Evolutionary conservation across 2,329 filamentous ascomycete genomes (phyloP), one percentile per base, ranked within the genome.

Genomic region (Alternaria panax): DNA sequence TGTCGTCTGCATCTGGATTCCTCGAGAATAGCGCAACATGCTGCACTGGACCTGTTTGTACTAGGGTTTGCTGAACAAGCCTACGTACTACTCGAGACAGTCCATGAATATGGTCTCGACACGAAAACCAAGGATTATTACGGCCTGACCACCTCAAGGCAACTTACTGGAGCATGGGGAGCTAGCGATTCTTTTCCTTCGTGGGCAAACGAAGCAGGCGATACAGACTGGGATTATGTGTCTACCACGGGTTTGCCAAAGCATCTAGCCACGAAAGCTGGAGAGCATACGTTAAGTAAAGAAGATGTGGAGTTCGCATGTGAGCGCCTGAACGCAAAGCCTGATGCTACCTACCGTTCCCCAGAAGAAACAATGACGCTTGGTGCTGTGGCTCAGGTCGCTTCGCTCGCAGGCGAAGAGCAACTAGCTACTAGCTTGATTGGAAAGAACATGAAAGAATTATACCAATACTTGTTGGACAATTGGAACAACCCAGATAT

Each of bases 11-110:
- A 50, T 8, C 8, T 25, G 28, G 18, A 43, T 5, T 40, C 56
- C n/a, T 38, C 57, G 9, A 3, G 30, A 3, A 24, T 40, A 16
- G 46, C 50, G 2, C 52, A 57, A 22, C 30, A 54, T 5, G 28
- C 38, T 24, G 60, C 57, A 14, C 53, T 60, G 16, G 45, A 54
- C 18, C 24, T 57, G 6, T 60, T 54, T 7, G 40, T 45, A 11
- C 36, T 57, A 8, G 53, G 53, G 7, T 60, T 28, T 14, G 12
- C 22, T 14, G 20, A 50, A 5, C 32, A 53, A 38, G 56, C 52
- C 28, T 56, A 56, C 20, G 25, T 14, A 2, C 28, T 57, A 32
- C 50, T 54, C 38, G 32, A 54, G 14, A 27, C 42, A n/a, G 28
- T 47, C 28, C 28, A 32, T 24, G 18, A 24, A 16, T 30, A 57